Conservation (phyloP, 2,329 filamentous ascomycete genomes). For the Dactylonectria macrodidyma region DNA sequence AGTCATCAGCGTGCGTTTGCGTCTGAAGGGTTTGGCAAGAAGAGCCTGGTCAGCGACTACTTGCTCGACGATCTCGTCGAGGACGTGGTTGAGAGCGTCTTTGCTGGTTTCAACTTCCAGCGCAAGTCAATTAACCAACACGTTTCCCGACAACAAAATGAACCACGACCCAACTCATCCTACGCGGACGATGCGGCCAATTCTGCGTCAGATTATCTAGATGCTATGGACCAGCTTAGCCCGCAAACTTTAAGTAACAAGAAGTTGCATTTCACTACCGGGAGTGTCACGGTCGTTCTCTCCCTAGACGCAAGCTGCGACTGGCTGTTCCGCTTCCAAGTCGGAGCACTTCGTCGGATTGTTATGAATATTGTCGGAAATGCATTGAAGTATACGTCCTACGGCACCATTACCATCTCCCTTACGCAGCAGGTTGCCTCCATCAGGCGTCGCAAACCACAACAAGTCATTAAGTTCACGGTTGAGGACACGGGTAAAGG, state of each 20-base stretch:
- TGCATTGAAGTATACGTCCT: slow-evolving; percentile 71
- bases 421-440: slow-evolving; percentile 41
- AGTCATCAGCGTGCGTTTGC: background rate
- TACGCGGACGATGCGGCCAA: slow-evolving; percentile 34
- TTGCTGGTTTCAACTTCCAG: slow-evolving; percentile 61
- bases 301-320: slow-evolving; percentile 58
- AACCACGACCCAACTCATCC: background rate
- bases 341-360: slow-evolving; percentile 66
- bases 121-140: slow-evolving; percentile 41
- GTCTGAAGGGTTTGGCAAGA: slow-evolving; percentile 15
- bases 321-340: slow-evolving; percentile 70
- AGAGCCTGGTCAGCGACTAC: slow-evolving; percentile 43
- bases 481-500: slow-evolving; percentile 77
- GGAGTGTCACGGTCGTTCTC: slow-evolving; percentile 48
- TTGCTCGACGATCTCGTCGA: slow-evolving; percentile 60
- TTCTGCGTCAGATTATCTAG: slow-evolving; percentile 53
- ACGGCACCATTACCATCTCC: slow-evolving; percentile 51
- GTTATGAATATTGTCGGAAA: slow-evolving; percentile 77
- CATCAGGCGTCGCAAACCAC: slow-evolving; percentile 9
- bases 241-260: slow-evolving; percentile 24
- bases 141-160: slow-evolving; percentile 21
- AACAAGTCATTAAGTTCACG: slow-evolving; percentile 54
- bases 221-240: slow-evolving; percentile 55
- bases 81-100: slow-evolving; percentile 64
- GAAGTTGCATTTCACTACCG: slow-evolving; percentile 28